Evolutionary conservation across 2,329 filamentous ascomycete genomes (phyloP), one percentile per base, ranked within the genome.

Genomic region (Penicillium brasilianum): DNA sequence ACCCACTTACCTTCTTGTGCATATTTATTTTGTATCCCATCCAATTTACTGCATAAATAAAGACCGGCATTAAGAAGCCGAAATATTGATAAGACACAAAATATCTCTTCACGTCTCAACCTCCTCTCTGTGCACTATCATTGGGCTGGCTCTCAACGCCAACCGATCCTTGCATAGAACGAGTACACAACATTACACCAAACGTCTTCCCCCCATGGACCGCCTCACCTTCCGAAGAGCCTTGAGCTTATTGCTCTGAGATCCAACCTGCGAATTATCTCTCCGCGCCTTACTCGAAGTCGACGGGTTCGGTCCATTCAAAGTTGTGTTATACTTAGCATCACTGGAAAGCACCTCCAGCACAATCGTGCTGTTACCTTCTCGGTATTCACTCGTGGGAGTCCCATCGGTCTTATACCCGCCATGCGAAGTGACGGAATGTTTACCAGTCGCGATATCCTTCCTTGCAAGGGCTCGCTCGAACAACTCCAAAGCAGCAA

Each of bases 381-480:
- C 70, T 8, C 66, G 57, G 39, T 46, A 66, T 14, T 66, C 59
- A 41, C 61, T 66, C 8, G 64, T 66, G 10, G 57, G 52, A 1
- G 61, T 22, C 34, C 64, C 64, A 25, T 52, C 25, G 10, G 64
- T 66, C 20, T 53, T 56, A 25, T 62, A 64, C 14, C 59, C 56
- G 9, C 62, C 54, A 30, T 62, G 50, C 7, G 51, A 37, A 2
- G 34, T 58, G 8, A 60, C 56, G 8, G 59, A 43, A 3, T 52
- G 55, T 46, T 69, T 67, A 10, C 84, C 84, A 1, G 82, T 84
- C 22, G 81, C 81, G 57, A 88, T 76, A 57, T 86, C 83, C 20
- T 75, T 70, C n/a, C 81, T 77, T 11, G 69, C 66, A 58, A 86
- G 72, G 11, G 79, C 80, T 13, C 84, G 78, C 71, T 81, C 75